Conservation (phyloP, 1,284 basidiomycete species). For the Sporisorium exsertum region DNA sequence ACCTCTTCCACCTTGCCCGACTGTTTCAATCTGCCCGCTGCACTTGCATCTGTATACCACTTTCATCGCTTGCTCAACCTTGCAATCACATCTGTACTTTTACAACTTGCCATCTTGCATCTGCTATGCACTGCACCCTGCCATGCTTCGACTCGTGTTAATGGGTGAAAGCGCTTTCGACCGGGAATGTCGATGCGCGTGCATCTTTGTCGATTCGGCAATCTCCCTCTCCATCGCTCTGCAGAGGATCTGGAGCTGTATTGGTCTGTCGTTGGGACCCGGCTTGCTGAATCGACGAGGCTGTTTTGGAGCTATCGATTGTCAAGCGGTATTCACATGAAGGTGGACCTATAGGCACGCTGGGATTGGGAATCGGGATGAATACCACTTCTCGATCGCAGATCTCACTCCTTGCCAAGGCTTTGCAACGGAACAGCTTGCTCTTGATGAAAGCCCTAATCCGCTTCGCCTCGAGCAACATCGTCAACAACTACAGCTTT, state of each 20-base stretch:
- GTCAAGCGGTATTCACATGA: too few species aligned
- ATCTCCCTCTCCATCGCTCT: neutral
- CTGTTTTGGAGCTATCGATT: too few species aligned
- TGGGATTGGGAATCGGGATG: neutral
- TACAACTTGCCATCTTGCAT: neutral
- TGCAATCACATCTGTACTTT: conserved; percentile 6
- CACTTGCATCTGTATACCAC: conserved; percentile 17
- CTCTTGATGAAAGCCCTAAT: too few species aligned
- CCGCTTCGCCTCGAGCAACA: too few species aligned
- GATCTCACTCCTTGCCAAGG: neutral
- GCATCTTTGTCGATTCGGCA: neutral
- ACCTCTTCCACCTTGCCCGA: neutral
- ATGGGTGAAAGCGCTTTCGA: neutral
- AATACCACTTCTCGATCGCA: neutral
- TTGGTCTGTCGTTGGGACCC: neutral
- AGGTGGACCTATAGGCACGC: neutral
- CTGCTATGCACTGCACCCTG: neutral
- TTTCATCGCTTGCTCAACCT: neutral
- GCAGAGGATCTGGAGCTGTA: too few species aligned
- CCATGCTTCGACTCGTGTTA: neutral
- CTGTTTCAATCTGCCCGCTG: neutral
- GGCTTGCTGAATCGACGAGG: neutral
- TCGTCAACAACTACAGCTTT: too few species aligned
- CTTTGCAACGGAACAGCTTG: neutral
- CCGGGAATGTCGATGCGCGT: neutral